These are phyloP conservation scores for Stachybotrys echinatus DNA, from an alignment of 2,329 filamentous ascomycete species.

Conservation along the genomic window DNA sequence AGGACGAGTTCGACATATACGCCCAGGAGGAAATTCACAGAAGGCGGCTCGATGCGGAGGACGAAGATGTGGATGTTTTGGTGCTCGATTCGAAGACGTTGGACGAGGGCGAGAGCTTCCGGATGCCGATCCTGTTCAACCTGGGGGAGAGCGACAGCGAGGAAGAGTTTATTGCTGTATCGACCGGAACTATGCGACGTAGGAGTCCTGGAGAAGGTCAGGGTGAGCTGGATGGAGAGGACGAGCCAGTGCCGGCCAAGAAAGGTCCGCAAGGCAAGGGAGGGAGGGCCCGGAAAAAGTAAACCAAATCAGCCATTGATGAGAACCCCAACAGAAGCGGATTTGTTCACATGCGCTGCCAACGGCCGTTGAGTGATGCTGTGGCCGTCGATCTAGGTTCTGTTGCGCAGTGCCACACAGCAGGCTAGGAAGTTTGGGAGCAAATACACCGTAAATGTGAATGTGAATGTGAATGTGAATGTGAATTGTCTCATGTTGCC, in stretches of 20 bases:
- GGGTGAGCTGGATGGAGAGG: slow-evolving; percentile 54
- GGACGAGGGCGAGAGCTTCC: slow-evolving; percentile 61
- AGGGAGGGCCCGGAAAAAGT: slow-evolving; percentile 37
- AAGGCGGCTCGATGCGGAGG: slow-evolving; percentile 81
- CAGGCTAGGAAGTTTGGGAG: neutral
- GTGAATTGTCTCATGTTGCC: too few relatives aligned
- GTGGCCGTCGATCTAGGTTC: neutral
- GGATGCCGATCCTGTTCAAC: slow-evolving; percentile 90
- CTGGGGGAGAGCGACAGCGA: slow-evolving; percentile 93
- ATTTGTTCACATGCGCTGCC: too few relatives aligned
- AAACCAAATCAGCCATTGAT: slow-evolving; percentile 2
- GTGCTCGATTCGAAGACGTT: slow-evolving; percentile 66
- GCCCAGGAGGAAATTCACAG: slow-evolving; percentile 92
- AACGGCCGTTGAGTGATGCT: too few relatives aligned
- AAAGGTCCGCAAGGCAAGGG: slow-evolving; percentile 30
- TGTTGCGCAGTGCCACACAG: neutral
- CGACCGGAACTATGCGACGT: slow-evolving; percentile 77
- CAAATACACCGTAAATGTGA: too few relatives aligned
- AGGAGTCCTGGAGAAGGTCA: slow-evolving; percentile 74
- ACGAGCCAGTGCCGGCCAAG: slow-evolving; percentile 27
- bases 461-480: too few relatives aligned
- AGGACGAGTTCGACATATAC: slow-evolving; percentile 98
- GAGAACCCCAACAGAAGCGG: slow-evolving; percentile 3
- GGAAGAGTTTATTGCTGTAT: slow-evolving; percentile 71
- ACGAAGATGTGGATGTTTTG: slow-evolving; percentile 88